A percentile compares a stretch with the other conserved stretches of the same genome.
Conservation (phyloP, 208 protist species). For the Trypanosoma boissoni region DNA sequence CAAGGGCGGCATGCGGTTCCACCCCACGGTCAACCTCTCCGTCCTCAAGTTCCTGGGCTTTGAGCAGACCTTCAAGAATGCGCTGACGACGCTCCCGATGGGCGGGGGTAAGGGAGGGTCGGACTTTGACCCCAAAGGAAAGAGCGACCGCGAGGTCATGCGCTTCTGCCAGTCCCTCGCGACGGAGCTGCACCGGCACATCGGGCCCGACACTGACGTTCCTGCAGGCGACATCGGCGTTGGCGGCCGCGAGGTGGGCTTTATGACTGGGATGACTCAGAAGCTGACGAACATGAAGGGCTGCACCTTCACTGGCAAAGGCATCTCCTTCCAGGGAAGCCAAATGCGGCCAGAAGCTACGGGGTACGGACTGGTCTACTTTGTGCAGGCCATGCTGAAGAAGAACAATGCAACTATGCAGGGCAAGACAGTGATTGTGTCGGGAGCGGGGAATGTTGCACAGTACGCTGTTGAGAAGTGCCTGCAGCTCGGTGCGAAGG, state of each 20-base stretch:
- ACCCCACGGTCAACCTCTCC: constrained; percentile 84
- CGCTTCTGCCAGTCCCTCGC: constrained; percentile 94
- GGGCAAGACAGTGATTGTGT: constrained; percentile 77
- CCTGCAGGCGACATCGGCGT: constrained; percentile 96
- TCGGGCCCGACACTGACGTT: constrained; percentile 91
- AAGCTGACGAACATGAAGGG: constrained; percentile 76
- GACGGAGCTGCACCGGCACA: constrained; percentile 82
- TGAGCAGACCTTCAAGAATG: constrained; percentile 96
- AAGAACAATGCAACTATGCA: constrained; percentile 41
- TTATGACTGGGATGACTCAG: constrained; percentile 91
- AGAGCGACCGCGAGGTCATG: constrained; percentile 92
- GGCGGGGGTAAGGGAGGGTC: constrained; percentile 93
- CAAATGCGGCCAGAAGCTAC: constrained; percentile 93
- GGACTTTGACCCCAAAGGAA: constrained; percentile 94
- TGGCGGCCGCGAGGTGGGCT: constrained; percentile 89
- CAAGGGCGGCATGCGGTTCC: constrained; percentile 91
- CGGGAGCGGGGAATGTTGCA: constrained; percentile 93
- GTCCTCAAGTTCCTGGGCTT: constrained; percentile 96
- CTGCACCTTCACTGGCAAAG: constrained; percentile 93
- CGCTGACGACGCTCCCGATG: constrained; percentile 91
- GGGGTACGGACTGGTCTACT: constrained; percentile 93
- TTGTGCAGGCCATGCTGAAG: constrained; percentile 78
- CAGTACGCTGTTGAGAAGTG: constrained; percentile 85
- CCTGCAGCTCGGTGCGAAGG: constrained; percentile 78
- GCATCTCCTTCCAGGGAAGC: constrained; percentile 83